phyloP scores from a whole-genome alignment of 495 filamentous ascomycete species.

The Haplographium delicatum region DNA sequence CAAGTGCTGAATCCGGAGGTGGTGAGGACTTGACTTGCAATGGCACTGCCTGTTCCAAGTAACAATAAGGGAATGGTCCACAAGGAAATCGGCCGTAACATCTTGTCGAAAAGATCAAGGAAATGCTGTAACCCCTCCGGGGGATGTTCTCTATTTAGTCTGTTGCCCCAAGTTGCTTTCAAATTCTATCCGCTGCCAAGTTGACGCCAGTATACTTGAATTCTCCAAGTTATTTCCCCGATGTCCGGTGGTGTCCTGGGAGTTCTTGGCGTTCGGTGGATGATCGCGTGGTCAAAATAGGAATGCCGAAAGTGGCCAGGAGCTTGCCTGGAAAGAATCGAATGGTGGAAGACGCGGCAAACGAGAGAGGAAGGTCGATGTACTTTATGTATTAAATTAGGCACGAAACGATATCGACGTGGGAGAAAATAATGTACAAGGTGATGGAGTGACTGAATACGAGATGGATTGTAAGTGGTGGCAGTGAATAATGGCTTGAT shows the following conservation, averaged over 20 bases:
- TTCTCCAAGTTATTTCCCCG: too few relatives aligned
- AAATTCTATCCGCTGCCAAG: background rate
- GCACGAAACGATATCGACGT: too few relatives aligned
- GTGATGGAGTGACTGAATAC: background rate
- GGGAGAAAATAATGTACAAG: background rate
- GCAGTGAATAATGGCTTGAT: too few relatives aligned
- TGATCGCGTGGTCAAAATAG: too few relatives aligned
- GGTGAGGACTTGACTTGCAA: slow-evolving; percentile 64
- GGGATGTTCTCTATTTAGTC: too few relatives aligned
- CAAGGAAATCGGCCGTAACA: slow-evolving; percentile 21
- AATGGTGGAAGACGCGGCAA: background rate
- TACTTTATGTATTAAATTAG: too few relatives aligned
- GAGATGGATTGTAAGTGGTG: background rate
- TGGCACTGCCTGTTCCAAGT: slow-evolving; percentile 28
- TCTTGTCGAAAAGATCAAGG: slow-evolving; percentile 13
- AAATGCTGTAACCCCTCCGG: too few relatives aligned
- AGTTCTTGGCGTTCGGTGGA: background rate
- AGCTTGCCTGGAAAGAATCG: slow-evolving; percentile 25
- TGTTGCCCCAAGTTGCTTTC: too few relatives aligned
- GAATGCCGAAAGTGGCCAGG: slow-evolving; percentile 15
- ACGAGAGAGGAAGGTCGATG: too few relatives aligned
- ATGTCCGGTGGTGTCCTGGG: background rate
- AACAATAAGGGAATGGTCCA: slow-evolving; percentile 19
- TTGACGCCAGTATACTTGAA: background rate
- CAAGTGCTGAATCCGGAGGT: slow-evolving; percentile 79